Conservation (phyloP, 2,329 filamentous ascomycete genomes). For the Talaromyces piceae region DNA sequence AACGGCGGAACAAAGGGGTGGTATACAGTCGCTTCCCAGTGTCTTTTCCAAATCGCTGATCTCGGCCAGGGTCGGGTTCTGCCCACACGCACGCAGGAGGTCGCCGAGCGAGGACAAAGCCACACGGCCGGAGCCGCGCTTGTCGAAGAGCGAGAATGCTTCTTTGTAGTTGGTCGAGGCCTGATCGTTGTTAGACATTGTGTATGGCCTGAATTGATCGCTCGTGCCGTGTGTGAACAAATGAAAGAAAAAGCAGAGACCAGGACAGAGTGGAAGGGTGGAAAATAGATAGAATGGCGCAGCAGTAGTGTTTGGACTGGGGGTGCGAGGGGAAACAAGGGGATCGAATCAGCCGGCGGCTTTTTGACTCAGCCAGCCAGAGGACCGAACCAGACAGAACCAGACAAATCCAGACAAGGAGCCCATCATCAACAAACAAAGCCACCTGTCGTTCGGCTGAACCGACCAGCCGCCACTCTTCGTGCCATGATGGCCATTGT, state of each 20-base stretch:
- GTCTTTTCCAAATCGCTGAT: slow-evolving; percentile 87
- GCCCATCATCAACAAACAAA: background rate
- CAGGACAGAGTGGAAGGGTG: background rate
- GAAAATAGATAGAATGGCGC: too few relatives aligned
- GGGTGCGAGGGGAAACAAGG: background rate
- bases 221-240: too few relatives aligned
- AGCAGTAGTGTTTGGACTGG: too few relatives aligned
- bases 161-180: slow-evolving; percentile 98
- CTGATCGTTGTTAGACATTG: slow-evolving; percentile 38
- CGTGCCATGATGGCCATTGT: too few relatives aligned
- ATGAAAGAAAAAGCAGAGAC: too few relatives aligned
- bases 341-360: background rate
- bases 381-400: background rate
- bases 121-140: slow-evolving; percentile 93
- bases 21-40: slow-evolving; percentile 85
- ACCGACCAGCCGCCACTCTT: too few relatives aligned
- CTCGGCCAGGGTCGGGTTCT: slow-evolving; percentile 93
- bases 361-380: background rate
- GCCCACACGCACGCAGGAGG: slow-evolving; percentile 88
- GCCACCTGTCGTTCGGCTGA: too few relatives aligned
- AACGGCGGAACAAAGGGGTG: background rate
- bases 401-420: background rate
- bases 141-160: slow-evolving; percentile 99
- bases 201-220: background rate
- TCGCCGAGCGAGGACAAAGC: slow-evolving; percentile 80